Base-by-base conservation (phyloP, 768 basidiomycete genomes). In the Lentinula detonsa region DNA sequence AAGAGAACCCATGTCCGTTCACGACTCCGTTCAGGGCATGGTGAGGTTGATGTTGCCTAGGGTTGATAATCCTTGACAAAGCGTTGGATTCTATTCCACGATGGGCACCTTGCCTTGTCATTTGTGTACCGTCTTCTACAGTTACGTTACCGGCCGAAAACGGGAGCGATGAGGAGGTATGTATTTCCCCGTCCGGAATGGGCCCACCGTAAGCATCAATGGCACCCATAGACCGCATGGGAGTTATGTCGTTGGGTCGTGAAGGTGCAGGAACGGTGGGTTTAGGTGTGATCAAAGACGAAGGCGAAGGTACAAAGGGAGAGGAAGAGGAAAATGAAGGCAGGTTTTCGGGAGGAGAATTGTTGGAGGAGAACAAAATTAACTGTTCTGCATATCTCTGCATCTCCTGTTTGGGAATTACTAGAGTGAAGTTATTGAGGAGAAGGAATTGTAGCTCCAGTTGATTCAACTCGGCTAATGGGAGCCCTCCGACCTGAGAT, bases 371-470 rank as follows among this genome's bases (percentile, higher is more conserved):
- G 67, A 89, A 93, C 39, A 85, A 72, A 57, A 96, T 80, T 57
- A 99, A 84, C 65, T 95, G 89, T 67, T 95, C 91, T 2, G 94
- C 94, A 72, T 98, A 99, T 57, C 85, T 83, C 72, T 97, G 93
- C 90, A 98, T 94, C 74, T 98, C 96, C 16, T 90, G 85, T 8
- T 83, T 79, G 1, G 90, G 85, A 67, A 99, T 92, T 67, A 90
- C 89, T 57, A 99, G 82, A 15, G 85, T 79, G 69, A 99, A 99
- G 76, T 98, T 93, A 73, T 98, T 99, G 7, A 98, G 82, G 5
- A 98, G 87, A 5, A 98, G 81, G 71, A 99, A 99, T 65, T 98
- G 97, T 1, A 99, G 86, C 69, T 99, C 97, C 56, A 99, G 86
- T 68, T 95, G 93, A 72, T 99, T 98, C 54, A 99, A 85, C 71